A percentile compares a stretch with the other conserved stretches of the same genome.
These are phyloP conservation scores for Ophiocordyceps camponoti-leonardi DNA, from an alignment of 2,329 filamentous ascomycete genomes.

Conservation along the genomic window DNA sequence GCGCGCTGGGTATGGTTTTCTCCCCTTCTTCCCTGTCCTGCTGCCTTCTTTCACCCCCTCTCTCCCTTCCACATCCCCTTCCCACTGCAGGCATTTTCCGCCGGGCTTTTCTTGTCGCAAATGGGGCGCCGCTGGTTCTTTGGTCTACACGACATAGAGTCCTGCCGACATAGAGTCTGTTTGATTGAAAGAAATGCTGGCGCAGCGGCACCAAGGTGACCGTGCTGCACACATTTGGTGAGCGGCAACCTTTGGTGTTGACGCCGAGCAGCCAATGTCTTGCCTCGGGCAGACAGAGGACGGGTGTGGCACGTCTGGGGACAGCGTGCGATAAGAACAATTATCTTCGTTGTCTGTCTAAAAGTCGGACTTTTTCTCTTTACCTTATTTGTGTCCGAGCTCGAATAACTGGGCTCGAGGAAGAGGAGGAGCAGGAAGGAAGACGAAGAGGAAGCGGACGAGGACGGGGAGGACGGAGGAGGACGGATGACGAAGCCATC, in stretches of 20 bases:
- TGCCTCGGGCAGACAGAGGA: no score
- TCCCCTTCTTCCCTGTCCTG: conserved; percentile 7
- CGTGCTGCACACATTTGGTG: background rate
- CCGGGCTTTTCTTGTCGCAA: no score
- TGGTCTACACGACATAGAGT: background rate
- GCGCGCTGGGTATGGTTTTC: conserved; percentile 15
- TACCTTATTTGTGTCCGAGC: no score
- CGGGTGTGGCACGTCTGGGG: no score
- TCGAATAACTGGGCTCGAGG: background rate
- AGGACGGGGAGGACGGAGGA: no score
- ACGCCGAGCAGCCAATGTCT: background rate
- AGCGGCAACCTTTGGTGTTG: background rate
- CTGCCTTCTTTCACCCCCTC: background rate
- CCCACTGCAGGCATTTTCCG: background rate
- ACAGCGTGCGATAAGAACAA: no score
- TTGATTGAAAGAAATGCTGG: conserved; percentile 1
- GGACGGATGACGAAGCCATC: no score
- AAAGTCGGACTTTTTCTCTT: no score
- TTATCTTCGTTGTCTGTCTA: no score
- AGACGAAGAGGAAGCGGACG: no score
- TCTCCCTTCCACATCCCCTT: background rate
- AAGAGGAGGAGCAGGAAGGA: background rate
- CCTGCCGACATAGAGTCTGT: background rate
- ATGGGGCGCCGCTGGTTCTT: no score
- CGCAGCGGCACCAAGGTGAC: conserved; percentile 1